These are phyloP conservation scores for Fusarium sp. DNA, from an alignment of 2,329 filamentous ascomycete genomes.

Conservation along the genomic window DNA sequence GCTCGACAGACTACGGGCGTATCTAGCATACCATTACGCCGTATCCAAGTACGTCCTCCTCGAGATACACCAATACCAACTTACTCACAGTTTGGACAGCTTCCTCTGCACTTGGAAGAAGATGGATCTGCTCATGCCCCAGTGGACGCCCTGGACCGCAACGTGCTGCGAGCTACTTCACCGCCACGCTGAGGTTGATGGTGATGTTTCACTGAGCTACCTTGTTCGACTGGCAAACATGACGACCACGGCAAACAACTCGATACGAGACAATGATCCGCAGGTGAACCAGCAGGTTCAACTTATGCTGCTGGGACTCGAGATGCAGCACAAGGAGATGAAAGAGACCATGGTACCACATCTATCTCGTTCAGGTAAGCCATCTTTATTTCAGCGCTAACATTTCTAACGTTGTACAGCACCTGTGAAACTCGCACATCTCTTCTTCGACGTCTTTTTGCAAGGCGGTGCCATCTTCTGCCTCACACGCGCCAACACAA, in stretches of 20 bases:
- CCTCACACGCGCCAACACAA: slow-evolving; percentile 12
- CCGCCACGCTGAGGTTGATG: slow-evolving; percentile 47
- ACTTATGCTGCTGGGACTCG: slow-evolving; percentile 60
- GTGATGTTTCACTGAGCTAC: slow-evolving; percentile 57
- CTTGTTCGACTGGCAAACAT: slow-evolving; percentile 56
- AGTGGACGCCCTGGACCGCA: slow-evolving; percentile 56
- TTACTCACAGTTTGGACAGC: slow-evolving; percentile 44
- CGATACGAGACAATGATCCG: slow-evolving; percentile 43
- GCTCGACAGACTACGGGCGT: slow-evolving; percentile 58
- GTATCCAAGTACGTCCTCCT: slow-evolving; percentile 52
- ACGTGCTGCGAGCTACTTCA: slow-evolving; percentile 59
- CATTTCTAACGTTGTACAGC: slow-evolving; percentile 39
- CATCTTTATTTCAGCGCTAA: neutral
- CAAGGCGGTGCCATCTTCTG: slow-evolving; percentile 52
- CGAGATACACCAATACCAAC: neutral
- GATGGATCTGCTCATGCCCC: slow-evolving; percentile 42
- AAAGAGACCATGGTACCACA: slow-evolving; percentile 50
- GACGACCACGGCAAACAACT: slow-evolving; percentile 50
- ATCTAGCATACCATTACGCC: slow-evolving; percentile 58
- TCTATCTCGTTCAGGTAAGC: slow-evolving; percentile 43
- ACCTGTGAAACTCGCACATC: slow-evolving; percentile 45
- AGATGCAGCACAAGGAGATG: slow-evolving; percentile 57
- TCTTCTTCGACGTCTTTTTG: slow-evolving; percentile 54
- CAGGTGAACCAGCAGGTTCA: slow-evolving; percentile 53
- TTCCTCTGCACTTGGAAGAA: slow-evolving; percentile 53